Evolutionary conservation across 257 asterid species (phyloP).

Genomic region (Cynanchum wilfordii): DNA sequence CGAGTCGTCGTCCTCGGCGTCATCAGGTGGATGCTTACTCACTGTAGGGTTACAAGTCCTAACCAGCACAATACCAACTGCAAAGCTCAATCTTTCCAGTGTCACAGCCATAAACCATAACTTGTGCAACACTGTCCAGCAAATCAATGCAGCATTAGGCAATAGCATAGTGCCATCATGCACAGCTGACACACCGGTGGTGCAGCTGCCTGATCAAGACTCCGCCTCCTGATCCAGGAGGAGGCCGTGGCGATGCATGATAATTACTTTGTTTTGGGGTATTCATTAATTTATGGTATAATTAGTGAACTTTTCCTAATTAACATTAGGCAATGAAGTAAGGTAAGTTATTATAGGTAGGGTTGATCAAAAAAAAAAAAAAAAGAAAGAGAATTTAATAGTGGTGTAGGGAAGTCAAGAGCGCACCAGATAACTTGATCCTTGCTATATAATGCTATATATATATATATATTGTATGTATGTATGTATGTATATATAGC

Average conservation of each 20-base stretch:
- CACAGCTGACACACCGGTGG: conserved; percentile 17
- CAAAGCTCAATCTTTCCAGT: conserved; percentile 77
- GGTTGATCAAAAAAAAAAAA: background rate
- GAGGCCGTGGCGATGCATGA: too few relatives aligned
- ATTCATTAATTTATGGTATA: conserved; percentile 6
- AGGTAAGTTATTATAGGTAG: conserved; percentile 24
- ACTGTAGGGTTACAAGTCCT: conserved; percentile 76
- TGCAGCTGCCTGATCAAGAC: conserved; percentile 20
- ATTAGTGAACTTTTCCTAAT: conserved; percentile 18
- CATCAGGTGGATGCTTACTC: conserved; percentile 56
- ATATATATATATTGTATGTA: too few relatives aligned
- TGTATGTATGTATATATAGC: too few relatives aligned
- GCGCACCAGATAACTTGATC: conserved; percentile 70
- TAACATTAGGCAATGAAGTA: conserved; percentile 4
- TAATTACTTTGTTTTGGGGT: too few relatives aligned
- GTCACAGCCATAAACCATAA: conserved; percentile 76
- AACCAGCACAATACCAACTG: conserved; percentile 69
- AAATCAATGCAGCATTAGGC: conserved; percentile 50
- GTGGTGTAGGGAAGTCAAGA: conserved; percentile 68
- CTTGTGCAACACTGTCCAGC: conserved; percentile 62
- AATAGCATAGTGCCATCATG: conserved; percentile 5
- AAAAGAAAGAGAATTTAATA: background rate
- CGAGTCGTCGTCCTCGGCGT: conserved; percentile 12
- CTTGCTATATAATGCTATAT: conserved; percentile 25
- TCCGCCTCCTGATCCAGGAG: conserved; percentile 25